Evolutionary conservation across 768 basidiomycete genomes (phyloP).

Genomic region (Hirschioporus abietinus): DNA sequence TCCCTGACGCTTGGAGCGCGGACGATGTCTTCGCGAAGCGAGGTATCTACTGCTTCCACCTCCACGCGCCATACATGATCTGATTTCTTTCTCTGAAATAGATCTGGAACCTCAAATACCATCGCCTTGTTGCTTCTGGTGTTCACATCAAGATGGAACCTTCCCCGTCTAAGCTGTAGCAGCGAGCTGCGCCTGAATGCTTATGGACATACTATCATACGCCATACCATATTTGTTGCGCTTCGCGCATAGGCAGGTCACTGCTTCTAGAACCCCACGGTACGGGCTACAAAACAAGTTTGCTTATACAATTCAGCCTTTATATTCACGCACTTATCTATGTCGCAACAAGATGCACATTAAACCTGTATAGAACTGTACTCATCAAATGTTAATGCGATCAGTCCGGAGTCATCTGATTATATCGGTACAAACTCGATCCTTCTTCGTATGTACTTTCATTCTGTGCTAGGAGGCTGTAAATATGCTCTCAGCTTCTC

Average conservation of each 20-base stretch:
- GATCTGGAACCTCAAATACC: conserved; percentile 54
- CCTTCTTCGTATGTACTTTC: neutral
- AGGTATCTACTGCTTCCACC: conserved; percentile 28
- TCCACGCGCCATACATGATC: neutral
- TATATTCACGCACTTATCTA: neutral
- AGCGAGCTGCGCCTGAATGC: conserved; percentile 5
- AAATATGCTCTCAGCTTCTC: conserved; percentile 48
- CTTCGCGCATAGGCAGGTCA: neutral
- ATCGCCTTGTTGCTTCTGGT: conserved; percentile 49
- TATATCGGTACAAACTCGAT: neutral
- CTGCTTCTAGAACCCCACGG: conserved; percentile 1
- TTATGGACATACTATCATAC: neutral
- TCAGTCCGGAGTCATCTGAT: neutral
- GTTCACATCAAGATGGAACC: conserved; percentile 52
- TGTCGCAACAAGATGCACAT: neutral
- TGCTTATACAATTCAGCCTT: neutral
- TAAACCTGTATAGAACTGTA: neutral
- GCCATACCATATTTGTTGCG: neutral
- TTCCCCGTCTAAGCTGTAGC: conserved; percentile 23
- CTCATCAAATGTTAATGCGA: neutral
- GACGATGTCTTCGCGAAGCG: conserved; percentile 42
- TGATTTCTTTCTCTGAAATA: conserved; percentile 16
- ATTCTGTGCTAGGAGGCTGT: conserved; percentile 7
- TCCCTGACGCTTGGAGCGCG: conserved; percentile 46
- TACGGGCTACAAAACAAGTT: neutral